Evolutionary conservation across 345 rosid genomes (phyloP).

Genomic region (Stellera chamaejasme): DNA sequence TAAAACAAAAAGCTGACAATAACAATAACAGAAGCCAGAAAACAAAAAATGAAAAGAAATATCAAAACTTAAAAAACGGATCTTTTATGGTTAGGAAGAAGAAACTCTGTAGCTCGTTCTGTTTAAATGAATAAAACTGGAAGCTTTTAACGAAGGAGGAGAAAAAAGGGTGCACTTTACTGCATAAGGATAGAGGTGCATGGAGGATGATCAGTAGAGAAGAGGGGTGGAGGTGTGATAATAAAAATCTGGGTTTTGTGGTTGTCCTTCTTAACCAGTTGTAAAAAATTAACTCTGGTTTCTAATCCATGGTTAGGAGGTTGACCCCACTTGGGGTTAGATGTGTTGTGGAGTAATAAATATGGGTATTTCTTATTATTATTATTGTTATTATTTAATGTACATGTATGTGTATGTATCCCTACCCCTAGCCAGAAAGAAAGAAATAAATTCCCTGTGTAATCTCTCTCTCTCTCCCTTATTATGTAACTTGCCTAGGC

Average conservation of each 20-base stretch:
- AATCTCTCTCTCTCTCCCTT: neutral
- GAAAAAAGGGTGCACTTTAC: neutral
- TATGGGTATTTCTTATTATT: conserved; percentile 14
- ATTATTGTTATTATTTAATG: no score
- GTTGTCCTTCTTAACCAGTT: conserved; percentile 47
- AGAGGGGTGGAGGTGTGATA: conserved; percentile 28
- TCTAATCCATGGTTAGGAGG: conserved; percentile 35
- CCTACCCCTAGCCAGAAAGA: no score
- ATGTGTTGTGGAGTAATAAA: conserved; percentile 34
- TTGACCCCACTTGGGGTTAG: conserved; percentile 36
- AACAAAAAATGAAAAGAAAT: neutral
- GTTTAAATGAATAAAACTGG: conserved; percentile 12
- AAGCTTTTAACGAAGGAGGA: neutral
- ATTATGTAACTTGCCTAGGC: neutral
- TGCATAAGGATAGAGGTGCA: neutral
- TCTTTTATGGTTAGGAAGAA: conserved; percentile 1
- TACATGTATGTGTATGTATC: no score
- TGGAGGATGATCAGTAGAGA: conserved; percentile 25
- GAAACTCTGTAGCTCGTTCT: conserved; percentile 2
- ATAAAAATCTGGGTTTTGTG: conserved; percentile 51
- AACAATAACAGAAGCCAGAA: neutral
- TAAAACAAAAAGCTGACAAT: neutral
- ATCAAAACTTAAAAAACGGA: neutral
- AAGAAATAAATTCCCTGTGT: no score
- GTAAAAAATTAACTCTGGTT: conserved; percentile 32